Evolutionary conservation across 148 eudicot species (phyloP).

Genomic region (Dysphania ambrosioides): DNA sequence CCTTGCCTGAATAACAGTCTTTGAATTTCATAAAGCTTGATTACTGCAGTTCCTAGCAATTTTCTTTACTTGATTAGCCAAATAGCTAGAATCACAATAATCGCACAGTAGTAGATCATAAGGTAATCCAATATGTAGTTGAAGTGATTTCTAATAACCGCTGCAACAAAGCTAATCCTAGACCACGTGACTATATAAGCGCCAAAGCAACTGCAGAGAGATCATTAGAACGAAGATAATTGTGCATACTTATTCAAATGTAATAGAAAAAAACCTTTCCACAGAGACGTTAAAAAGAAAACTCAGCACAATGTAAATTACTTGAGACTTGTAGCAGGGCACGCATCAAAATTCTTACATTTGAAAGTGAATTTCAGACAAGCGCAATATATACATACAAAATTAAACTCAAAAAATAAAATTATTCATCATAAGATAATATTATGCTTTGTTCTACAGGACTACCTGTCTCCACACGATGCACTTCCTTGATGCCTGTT

Average conservation of each 20-base stretch:
- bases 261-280: not conserved
- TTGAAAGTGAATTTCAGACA: not conserved
- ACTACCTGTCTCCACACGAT: not conserved
- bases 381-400: not conserved
- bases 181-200: not conserved
- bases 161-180: not conserved
- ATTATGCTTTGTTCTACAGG: not conserved
- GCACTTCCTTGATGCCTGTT: conserved; percentile 4
- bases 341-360: not conserved
- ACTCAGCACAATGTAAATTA: not conserved
- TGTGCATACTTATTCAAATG: not conserved
- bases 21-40: not conserved
- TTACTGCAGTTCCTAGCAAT: not conserved
- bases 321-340: not conserved
- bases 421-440: not conserved
- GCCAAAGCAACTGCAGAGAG: not conserved
- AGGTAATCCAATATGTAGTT: not conserved
- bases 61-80: not conserved
- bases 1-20: not conserved
- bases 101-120: not conserved
- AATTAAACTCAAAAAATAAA: not conserved
- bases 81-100: not conserved
- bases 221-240: not conserved
- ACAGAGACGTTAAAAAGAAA: not conserved
- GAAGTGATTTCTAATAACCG: not conserved